These are phyloP conservation scores for Trichosporon coremiiforme DNA, from an alignment of 1,284 basidiomycete genomes.

Conservation along the genomic window DNA sequence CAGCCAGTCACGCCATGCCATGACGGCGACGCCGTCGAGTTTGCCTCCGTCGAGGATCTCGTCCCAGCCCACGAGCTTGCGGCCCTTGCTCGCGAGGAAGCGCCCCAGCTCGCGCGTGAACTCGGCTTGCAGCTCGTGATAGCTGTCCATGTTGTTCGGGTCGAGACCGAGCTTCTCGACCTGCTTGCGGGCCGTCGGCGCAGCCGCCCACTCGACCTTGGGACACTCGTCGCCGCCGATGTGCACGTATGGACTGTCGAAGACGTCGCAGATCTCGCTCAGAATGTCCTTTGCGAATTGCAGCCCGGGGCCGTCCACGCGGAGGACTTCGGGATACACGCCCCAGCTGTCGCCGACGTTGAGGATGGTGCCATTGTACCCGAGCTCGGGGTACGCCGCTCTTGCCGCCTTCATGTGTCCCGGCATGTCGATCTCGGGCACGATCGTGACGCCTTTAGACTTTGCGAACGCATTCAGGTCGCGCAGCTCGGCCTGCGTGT, in stretches of 20 bases:
- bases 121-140: slow-evolving; percentile 29
- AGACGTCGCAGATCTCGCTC: slow-evolving; percentile 31
- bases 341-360: slow-evolving; percentile 27
- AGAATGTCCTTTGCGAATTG: slow-evolving; percentile 30
- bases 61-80: slow-evolving; percentile 33
- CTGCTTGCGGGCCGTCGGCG: slow-evolving; percentile 20
- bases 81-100: slow-evolving; percentile 24
- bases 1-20: slow-evolving; percentile 31
- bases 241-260: slow-evolving; percentile 28
- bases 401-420: slow-evolving; percentile 35
- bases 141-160: slow-evolving; percentile 18
- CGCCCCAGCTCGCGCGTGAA: slow-evolving; percentile 28
- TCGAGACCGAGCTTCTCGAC: slow-evolving; percentile 21
- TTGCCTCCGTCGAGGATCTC: slow-evolving; percentile 34
- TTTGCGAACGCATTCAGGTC: slow-evolving; percentile 26
- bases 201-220: slow-evolving; percentile 29
- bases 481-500: slow-evolving; percentile 31
- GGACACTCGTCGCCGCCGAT: slow-evolving; percentile 32
- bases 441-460: slow-evolving; percentile 26
- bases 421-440: slow-evolving; percentile 36
- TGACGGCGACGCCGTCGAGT: slow-evolving; percentile 23
- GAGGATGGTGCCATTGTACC: slow-evolving; percentile 26
- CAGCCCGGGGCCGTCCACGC: slow-evolving; percentile 29
- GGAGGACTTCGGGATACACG: slow-evolving; percentile 32
- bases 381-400: slow-evolving; percentile 34